Evolutionary conservation across 2,329 filamentous ascomycete species (phyloP), one percentile per base, ranked within the genome.

Genomic region (Alternaria longipes): DNA sequence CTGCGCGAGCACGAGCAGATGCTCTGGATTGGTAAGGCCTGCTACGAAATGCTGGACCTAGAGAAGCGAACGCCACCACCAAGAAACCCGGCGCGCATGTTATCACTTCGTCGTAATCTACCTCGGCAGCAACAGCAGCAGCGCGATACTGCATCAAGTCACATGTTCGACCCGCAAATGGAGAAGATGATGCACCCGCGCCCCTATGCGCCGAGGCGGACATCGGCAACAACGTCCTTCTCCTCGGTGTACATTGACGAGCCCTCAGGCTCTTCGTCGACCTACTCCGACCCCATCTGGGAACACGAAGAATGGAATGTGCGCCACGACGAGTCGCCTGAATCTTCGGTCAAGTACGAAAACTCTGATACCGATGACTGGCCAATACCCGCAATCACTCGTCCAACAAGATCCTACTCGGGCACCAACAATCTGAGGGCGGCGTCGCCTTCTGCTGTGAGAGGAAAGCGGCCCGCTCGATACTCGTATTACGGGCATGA

Each of bases 1-100:
- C 81, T 88, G 24, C 83, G 87, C 38, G 86, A 88, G 71, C 86
- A 88, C 71, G 86, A 88, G 70, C 86, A 89, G 42, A 79, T 79
- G 77, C 71, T 79, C 18, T 79, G 77, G 77, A 70, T 79, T 8
- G 77, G 77, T 5, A 79, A 79, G 52, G 62, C 76, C 1, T 71
- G 60, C 54, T 73, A 78, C 60, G 74, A 78, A 30, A 78, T 77
- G 75, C 67, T 75, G 8, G 71, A 70, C 9, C 57, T 76, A 1
- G 72, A 75, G 20, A 68, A 69, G 24, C 64, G 61, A 7, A 47
- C 59, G 2, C 73, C 73, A 3, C 72, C 73, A 8, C 73, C 74
- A n/a, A 64, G 60, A 18, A 71, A 75, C 41, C 74, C 74, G 50
- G 72, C 64, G 8, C 74, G 70, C 9, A 73, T 74, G 64, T 54